Evolutionary conservation across 2,329 filamentous ascomycete genomes (phyloP), one percentile per base, ranked within the genome.

Genomic region (Diaporthe amygdali): DNA sequence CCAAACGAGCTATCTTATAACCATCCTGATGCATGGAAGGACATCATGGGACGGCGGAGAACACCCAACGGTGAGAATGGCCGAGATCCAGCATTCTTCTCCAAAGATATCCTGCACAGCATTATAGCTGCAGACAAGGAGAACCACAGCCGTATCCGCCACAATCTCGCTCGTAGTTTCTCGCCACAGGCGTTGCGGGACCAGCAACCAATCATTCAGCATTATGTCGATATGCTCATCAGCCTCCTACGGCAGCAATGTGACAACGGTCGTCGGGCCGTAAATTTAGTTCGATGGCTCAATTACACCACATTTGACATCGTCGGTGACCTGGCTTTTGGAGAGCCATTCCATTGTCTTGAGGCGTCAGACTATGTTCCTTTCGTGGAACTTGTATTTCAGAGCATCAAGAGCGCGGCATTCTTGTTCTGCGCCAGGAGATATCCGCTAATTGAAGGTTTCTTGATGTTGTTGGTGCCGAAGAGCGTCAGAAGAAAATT

Each of bases 321-420:
- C 39, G 77, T 82, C 54, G 83, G 83, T 25, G 83, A 85, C 68
- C 78, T 86, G 41, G 79, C 82, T 0, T 85, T 86, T 72, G 84
- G 83, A 5, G 81, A 84, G 70, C 79, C 81, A 1, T 84, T 83
- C 74, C 77, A 78, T n/a, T 79, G 77, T 69, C 74, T 83, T 4
- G 73, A 77, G 39, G 73, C 76, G 37, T 78, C 76, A 70, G 44
- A 46, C 47, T 76, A 75, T 52, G 68, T 75, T 51, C 76, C 75
- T 46, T 82, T 79, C 79, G 73, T 77, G 20, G 71, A 76, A 5
- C 51, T 75, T 5, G 76, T 81, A 34, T 64, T 76, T 15, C 66
- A 76, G 2, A 74, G 75, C 51, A 69, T 79, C 25, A 68, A 64
- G 32, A 70, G 68, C 20, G 56, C 44, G 5, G 44, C 56, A 25